Base-by-base conservation (phyloP, 1,284 basidiomycete species). In the Ceratobasidium sp. region DNA sequence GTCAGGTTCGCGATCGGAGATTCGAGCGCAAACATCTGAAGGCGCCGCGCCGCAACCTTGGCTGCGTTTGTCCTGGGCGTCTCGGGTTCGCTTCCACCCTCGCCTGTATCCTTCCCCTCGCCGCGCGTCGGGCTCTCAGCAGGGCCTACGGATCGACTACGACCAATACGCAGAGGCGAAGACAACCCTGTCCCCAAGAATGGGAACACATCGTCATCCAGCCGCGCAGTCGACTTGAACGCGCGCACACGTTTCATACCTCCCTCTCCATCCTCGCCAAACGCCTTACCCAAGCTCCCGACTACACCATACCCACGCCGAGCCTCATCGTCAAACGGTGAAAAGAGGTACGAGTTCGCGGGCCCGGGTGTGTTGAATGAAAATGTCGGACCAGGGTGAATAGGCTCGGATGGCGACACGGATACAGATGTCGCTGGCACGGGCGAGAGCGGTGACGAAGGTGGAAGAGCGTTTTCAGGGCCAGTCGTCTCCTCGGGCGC, bases 41-140 rank as follows among this genome's bases (percentile, higher is more conserved):
- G 49, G n/a, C 71, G 71, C 13, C 71, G 58, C 15, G 71, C 71
- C n/a, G 71, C 71, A 23, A 75, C 71, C 60, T 75, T 75, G 71
- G 71, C 71, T 26, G 71, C 71, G 35, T 75, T 75, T 10, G 71
- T 75, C 23, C 71, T 45, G 6, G 71, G 71, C 47, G 71, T 75
- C 49, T 64, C 71, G 15, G 71, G 71, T 17, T 75, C 71, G n/a
- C 71, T 75, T 23, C 69, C 71, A 45, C 60, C 54, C 42, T 75
- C 71, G 23, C 51, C 71, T 8, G 23, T n/a, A 35, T 75, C 71
- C 11, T 8, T 42, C 3, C 42, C 69, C 5, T 28, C 60, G 17
- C 47, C 71, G 20, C 71, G 71, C 17, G 60, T 64, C 23, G 61
- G 71, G 23, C 69, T 73, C 56, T 73, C 69, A 10, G 56, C 56